Base-by-base conservation (phyloP, 1,139 yeast genomes). In the Protomyces pachydermus region DNA sequence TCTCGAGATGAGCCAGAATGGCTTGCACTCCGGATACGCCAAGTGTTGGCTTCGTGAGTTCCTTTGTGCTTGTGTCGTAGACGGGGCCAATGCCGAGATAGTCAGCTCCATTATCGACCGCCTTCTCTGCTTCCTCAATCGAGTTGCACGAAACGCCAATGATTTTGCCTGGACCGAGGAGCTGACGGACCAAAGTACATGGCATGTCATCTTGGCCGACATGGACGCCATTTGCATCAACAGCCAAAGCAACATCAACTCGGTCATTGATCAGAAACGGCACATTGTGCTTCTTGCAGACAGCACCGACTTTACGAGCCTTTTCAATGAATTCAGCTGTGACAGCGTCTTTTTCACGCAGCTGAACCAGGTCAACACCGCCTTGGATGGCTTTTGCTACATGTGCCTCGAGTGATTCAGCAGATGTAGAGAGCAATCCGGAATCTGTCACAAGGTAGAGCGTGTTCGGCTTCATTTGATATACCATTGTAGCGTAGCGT, bases 221-320 rank as follows among this genome's bases (percentile, higher is more conserved):
- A 76, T 91, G 98, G 16, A 91, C 87, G 42, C 96, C 96, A 66
- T 91, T 97, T 0, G 96, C 96, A 70, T 83, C 95, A 64, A 89
- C 79, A 0, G 97, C 97, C 61, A 91, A 77, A 0, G 97, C 97
- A 5, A 91, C 90, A 72, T 91, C 98, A 6, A 90, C 82, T 56
- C 97, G 77, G 72, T 91, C 97, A 71, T 91, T 90, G 71, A 91
- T 91, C 39, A 91, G 84, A 68, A 91, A 77, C 0, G 97, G 97
- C 20, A 91, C 84, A 0, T 82, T 81, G 54, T 79, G 81, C 50
- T 75, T 73, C 54, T 77, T 75, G 45, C 97, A 88, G 60, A 91
- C 71, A 62, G 77, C 76, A 69, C 87, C 91, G 20, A 91, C 82
- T 53, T 77, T 73, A 37, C 71, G 63, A 0, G 97, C 97, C 57